Evolutionary conservation across 257 asterid genomes (phyloP), one percentile per base, ranked within the genome.

Genomic region (Solanum phureja): DNA sequence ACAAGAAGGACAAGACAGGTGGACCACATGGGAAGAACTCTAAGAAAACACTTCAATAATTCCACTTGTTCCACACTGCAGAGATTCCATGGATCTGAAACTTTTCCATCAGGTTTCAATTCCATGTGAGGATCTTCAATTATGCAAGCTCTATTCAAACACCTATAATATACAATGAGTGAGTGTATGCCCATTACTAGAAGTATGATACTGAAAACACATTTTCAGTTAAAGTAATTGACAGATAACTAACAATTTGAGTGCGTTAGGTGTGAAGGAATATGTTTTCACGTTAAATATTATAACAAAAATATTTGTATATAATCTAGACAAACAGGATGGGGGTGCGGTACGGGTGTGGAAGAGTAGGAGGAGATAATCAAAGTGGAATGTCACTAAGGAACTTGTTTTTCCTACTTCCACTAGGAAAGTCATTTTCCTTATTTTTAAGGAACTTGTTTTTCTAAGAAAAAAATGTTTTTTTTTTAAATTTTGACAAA

Each of bases 101-200:
- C 84, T 62, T 60, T 46, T 44, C 90, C 90, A 49, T 77, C 87
- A 23, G 69, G 77, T 40, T 86, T 77, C 64, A 88, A 77, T 5
- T 86, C 90, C 11, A 23, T 27, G 3, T 66, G 16, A 19, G 88
- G 83, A 77, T 88, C 90, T 86, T 77, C 64, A 49, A 88, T 66
- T 11, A 88, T 68, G 62, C 90, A 88, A 34, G 88, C 90, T 52
- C 87, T 88, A 37, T 86, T 88, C 2, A 88, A 64, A 68, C 44
- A 88, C 84, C 88, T 85, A 77, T 31, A 21, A 84, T 87, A 87
- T 49, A 87, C 88, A 7, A 87, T 40, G 89, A 56, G 62, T 52
- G 23, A 52, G 64, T 56, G n/a, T 56, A 56, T 56, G 64, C 64
- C 64, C 64, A 56, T 56, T 19, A 56, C 64, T 56, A 56, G 64